Conservation (phyloP, 345 rosid genomes). For the Rhodamnia rubescens region DNA sequence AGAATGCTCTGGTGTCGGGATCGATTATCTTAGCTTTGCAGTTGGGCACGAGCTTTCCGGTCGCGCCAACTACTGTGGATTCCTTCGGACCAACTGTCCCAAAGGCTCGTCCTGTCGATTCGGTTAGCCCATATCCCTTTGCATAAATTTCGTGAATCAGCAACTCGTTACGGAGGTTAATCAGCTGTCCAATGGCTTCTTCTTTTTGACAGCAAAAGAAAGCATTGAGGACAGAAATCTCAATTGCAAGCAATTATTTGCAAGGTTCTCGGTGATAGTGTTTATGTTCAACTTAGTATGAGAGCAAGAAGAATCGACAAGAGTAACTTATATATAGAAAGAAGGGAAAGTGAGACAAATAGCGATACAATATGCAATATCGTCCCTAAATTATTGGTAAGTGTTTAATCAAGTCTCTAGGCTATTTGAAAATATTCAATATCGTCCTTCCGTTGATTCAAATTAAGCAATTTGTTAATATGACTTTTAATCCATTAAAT, state of each 20-base stretch:
- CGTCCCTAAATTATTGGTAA: fast-evolving
- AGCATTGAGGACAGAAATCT: not conserved
- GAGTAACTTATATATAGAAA: not conserved
- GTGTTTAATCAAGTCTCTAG: not conserved
- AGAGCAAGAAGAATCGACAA: not conserved
- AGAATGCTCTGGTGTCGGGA: slow-evolving; percentile 22
- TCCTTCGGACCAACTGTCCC: slow-evolving; percentile 26
- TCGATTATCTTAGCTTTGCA: slow-evolving; percentile 40
- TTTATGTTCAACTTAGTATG: not conserved
- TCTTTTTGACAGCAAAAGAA: not conserved
- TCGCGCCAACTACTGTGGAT: slow-evolving; percentile 19
- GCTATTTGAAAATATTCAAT: not conserved
- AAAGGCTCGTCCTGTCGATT: slow-evolving; percentile 36
- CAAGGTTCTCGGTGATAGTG: not conserved
- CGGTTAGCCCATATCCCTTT: slow-evolving; percentile 60
- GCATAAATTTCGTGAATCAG: not conserved
- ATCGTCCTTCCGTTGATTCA: fast-evolving
- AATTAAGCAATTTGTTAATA: not conserved
- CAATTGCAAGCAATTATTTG: not conserved
- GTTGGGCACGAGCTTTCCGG: slow-evolving; percentile 37
- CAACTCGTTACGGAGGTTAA: not conserved
- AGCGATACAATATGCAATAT: fast-evolving
- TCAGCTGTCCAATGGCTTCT: not conserved
- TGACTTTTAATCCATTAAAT: not conserved
- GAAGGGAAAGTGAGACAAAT: not conserved